Evolutionary conservation across 2,329 filamentous ascomycete genomes (phyloP).

Genomic region (Colletotrichum sp.): DNA sequence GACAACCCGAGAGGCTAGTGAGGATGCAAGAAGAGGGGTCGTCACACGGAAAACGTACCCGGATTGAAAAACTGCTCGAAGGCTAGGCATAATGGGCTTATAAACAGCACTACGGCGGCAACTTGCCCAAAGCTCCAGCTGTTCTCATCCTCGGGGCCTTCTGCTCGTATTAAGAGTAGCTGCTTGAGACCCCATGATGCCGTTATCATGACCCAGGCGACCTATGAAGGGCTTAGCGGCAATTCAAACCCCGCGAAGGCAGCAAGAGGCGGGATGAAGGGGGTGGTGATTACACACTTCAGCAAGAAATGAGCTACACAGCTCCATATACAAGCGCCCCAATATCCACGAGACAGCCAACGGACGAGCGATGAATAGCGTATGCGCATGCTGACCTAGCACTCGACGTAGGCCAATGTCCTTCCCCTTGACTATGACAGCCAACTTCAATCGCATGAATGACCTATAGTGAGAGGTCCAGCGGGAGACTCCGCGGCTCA

Average conservation of each 20-base stretch:
- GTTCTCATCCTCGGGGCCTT: background rate
- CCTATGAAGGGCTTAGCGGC: background rate
- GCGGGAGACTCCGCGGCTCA: background rate
- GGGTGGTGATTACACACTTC: rapidly evolving
- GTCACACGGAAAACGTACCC: background rate
- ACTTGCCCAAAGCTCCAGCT: background rate
- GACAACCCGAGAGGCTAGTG: rapidly evolving
- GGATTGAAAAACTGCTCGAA: background rate
- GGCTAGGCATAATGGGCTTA: background rate
- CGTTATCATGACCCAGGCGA: background rate
- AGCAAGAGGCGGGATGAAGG: rapidly evolving
- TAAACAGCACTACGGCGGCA: background rate
- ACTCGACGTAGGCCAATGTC: background rate
- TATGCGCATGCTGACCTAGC: rapidly evolving
- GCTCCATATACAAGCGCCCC: background rate
- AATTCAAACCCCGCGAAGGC: rapidly evolving
- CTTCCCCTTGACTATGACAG: background rate
- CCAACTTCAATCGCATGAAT: rapidly evolving
- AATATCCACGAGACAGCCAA: background rate
- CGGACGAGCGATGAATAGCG: background rate
- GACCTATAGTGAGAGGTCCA: rapidly evolving
- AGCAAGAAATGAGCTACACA: background rate
- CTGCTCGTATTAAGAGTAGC: rapidly evolving
- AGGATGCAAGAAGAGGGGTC: background rate
- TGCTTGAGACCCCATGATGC: background rate